Percentiles rank a stretch among this genome's conserved stretches.
Conservation (phyloP, 257 asterid genomes). For the Scutellaria barbata region DNA sequence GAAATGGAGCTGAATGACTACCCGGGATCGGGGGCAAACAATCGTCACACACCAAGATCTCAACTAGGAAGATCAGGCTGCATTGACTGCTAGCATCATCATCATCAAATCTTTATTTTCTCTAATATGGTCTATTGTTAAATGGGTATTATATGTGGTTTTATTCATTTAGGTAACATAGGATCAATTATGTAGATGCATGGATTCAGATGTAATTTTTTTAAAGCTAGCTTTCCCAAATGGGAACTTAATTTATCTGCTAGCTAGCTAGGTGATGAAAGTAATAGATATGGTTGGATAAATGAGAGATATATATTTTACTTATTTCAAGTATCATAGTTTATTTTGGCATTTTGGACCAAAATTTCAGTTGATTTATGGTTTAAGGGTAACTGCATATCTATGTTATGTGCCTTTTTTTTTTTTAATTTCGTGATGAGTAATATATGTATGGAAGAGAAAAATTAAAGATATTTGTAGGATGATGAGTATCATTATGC, state of each 20-base stretch:
- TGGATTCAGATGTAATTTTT: not conserved
- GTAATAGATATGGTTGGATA: slow-evolving; percentile 5
- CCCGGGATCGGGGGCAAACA: slow-evolving; percentile 77
- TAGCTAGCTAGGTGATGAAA: not conserved
- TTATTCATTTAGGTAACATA: slow-evolving; percentile 2
- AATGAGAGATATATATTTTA: not conserved
- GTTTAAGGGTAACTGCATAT: too few relatives aligned
- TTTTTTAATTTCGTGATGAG: too few relatives aligned
- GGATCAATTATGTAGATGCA: not conserved
- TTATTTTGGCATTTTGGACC: too few relatives aligned
- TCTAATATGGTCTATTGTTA: not conserved
- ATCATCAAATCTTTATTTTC: not conserved
- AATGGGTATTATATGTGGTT: slow-evolving; percentile 18
- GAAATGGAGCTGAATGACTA: slow-evolving; percentile 62
- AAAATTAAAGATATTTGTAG: too few relatives aligned
- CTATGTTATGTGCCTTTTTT: too few relatives aligned
- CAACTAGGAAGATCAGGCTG: slow-evolving; percentile 46
- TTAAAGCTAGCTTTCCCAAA: slow-evolving; percentile 23
- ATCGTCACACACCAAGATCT: slow-evolving; percentile 69
- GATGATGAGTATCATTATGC: too few relatives aligned
- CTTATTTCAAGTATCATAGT: not conserved
- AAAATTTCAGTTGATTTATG: too few relatives aligned
- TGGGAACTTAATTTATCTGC: slow-evolving; percentile 6
- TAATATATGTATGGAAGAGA: too few relatives aligned
- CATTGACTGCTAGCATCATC: slow-evolving; percentile 45